Conservation (phyloP, 1,284 basidiomycete species). For the Flammula alnicola region DNA sequence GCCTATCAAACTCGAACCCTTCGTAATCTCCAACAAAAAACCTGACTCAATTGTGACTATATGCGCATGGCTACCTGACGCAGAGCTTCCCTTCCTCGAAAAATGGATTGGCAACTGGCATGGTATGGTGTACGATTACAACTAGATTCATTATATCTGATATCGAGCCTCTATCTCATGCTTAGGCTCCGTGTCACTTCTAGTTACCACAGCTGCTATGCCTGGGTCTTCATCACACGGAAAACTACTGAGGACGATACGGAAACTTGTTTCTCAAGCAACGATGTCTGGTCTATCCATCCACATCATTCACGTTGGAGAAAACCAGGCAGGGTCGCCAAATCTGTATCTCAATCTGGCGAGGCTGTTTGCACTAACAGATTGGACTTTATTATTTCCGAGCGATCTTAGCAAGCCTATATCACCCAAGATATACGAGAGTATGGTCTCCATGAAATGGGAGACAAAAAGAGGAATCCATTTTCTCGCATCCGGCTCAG, state of each 20-base stretch:
- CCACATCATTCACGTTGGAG: constrained; percentile 54
- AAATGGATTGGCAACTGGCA: constrained; percentile 51
- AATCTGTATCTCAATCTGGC: constrained; percentile 69
- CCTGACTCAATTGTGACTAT: constrained; percentile 19
- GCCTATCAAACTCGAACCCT: constrained; percentile 19
- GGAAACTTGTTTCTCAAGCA: constrained; percentile 27
- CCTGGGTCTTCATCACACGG: constrained; percentile 37
- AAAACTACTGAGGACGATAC: constrained; percentile 32
- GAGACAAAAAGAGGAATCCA: constrained; percentile 19
- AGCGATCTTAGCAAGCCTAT: constrained; percentile 36
- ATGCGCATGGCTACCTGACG: constrained; percentile 24
- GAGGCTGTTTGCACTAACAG: constrained; percentile 58
- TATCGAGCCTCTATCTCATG: constrained; percentile 36
- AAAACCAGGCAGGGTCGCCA: constrained; percentile 42
- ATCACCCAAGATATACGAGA: constrained; percentile 26
- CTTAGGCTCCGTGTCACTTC: constrained; percentile 58
- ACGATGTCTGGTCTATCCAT: constrained; percentile 35
- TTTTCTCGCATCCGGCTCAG: constrained; percentile 32
- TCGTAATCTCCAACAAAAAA: constrained; percentile 11
- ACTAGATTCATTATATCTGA: not conserved
- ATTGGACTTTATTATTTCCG: constrained; percentile 57
- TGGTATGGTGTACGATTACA: constrained; percentile 38
- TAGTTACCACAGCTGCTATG: constrained; percentile 46
- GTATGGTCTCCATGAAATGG: constrained; percentile 6
- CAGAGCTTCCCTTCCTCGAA: constrained; percentile 16